Evolutionary conservation across 768 basidiomycete genomes (phyloP).

Genomic region (Collybiopsis confluens): DNA sequence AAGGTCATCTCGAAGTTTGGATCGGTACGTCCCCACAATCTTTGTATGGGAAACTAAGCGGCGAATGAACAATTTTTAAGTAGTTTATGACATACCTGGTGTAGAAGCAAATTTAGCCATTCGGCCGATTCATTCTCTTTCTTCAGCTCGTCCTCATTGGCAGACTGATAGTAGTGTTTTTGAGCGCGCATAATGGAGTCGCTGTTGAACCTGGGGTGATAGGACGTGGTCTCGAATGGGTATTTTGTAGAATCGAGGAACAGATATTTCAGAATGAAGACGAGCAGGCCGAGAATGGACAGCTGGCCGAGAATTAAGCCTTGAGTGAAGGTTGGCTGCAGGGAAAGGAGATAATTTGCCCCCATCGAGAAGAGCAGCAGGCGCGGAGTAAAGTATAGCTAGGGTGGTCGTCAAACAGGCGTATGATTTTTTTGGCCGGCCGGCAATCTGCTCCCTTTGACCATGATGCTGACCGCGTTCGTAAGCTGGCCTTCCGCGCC

Average conservation of each 20-base stretch:
- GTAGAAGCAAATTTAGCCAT: constrained; percentile 87
- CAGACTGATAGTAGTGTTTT: constrained; percentile 20
- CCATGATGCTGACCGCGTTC: constrained; percentile 13
- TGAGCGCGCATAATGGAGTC: constrained; percentile 39
- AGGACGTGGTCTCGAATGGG: constrained; percentile 51
- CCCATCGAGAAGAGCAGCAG: constrained; percentile 28
- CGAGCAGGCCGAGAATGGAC: constrained; percentile 75
- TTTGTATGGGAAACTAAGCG: constrained; percentile 24
- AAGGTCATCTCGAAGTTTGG: constrained; percentile 69
- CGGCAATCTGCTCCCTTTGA: not conserved
- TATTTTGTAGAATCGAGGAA: constrained; percentile 79
- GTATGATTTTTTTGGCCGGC: constrained; percentile 2
- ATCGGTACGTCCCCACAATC: constrained; percentile 71
- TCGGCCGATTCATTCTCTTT: constrained; percentile 67
- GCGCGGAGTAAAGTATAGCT: not conserved
- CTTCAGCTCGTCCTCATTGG: constrained; percentile 17
- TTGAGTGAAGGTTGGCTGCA: constrained; percentile 91
- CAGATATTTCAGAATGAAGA: constrained; percentile 87
- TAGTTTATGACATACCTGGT: constrained; percentile 46
- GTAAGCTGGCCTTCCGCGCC: constrained; percentile 50
- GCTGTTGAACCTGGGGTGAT: constrained; percentile 54
- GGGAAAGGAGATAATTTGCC: constrained; percentile 60
- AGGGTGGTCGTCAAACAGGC: constrained; percentile 4
- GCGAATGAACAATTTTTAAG: not conserved
- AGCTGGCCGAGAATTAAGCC: constrained; percentile 91